Percentiles rank a stretch among this genome's conserved stretches.
phyloP scores from a whole-genome alignment of 164 flowering plant genomes.

The Buxus sempervirens region DNA sequence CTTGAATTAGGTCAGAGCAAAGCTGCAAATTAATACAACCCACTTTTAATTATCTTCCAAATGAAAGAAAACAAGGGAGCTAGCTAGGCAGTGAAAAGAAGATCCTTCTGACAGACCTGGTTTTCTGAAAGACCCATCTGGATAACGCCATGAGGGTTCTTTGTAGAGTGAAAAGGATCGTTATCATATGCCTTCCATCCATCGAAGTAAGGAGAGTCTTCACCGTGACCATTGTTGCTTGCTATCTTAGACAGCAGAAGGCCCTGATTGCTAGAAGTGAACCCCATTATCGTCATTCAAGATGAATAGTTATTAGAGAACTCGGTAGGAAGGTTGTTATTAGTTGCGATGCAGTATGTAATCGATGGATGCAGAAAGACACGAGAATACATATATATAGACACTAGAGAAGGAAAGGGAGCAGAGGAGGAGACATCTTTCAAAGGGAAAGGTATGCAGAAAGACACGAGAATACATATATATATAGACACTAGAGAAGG shows the following conservation, averaged over 20 bases:
- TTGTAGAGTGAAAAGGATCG: slow-evolving; percentile 25
- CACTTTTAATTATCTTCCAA: background rate
- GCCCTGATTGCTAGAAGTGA: background rate
- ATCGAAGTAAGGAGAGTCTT: slow-evolving; percentile 28
- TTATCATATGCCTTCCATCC: slow-evolving; percentile 36
- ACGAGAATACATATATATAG: background rate
- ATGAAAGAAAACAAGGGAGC: background rate
- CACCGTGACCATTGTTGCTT: slow-evolving; percentile 28
- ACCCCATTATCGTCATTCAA: background rate
- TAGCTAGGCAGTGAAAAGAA: too few relatives aligned
- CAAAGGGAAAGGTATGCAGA: background rate
- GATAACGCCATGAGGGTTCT: slow-evolving; percentile 28
- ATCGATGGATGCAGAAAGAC: background rate
- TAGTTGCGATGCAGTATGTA: background rate
- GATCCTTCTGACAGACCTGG: slow-evolving; percentile 17
- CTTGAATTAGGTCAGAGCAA: slow-evolving; percentile 53
- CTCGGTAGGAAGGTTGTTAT: background rate
- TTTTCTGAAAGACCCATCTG: slow-evolving; percentile 41
- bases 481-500: background rate
- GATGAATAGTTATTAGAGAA: too few relatives aligned
- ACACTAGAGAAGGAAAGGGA: too few relatives aligned
- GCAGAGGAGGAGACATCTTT: too few relatives aligned
- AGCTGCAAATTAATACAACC: slow-evolving; percentile 54
- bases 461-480: too few relatives aligned
- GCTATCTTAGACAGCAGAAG: slow-evolving; percentile 25